phyloP scores from a whole-genome alignment of 2,329 filamentous ascomycete species.

The Aspergillus unguis region DNA sequence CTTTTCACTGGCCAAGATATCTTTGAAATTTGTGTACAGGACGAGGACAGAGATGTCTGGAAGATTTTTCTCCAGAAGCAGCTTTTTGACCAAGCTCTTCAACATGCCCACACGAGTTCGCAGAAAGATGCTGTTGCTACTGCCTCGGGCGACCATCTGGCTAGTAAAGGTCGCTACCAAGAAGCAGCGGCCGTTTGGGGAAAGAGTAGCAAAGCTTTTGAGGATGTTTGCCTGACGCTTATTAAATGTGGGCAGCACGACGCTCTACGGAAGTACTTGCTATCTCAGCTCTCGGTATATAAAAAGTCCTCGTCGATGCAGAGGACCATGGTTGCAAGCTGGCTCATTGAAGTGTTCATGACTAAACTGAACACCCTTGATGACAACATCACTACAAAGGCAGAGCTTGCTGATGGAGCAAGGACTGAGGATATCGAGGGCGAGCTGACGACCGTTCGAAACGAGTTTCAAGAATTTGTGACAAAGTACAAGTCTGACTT shows the following conservation, averaged over 20 bases:
- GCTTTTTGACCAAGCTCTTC: conserved; percentile 82
- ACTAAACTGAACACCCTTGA: conserved; percentile 92
- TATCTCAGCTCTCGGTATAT: conserved; percentile 75
- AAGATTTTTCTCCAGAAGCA: conserved; percentile 84
- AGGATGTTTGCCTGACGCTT: conserved; percentile 87
- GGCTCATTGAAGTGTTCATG: conserved; percentile 96
- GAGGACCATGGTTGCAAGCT: conserved; percentile 88
- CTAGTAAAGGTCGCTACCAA: conserved; percentile 73
- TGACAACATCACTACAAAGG: conserved; percentile 86
- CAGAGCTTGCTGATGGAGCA: conserved; percentile 70
- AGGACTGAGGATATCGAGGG: conserved; percentile 65
- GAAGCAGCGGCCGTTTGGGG: conserved; percentile 91
- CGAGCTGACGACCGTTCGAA: conserved; percentile 66
- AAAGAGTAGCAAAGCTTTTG: conserved; percentile 93
- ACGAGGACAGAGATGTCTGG: conserved; percentile 93
- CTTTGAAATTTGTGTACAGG: conserved; percentile 84
- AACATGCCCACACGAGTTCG: conserved; percentile 72
- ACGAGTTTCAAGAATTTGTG: conserved; percentile 86
- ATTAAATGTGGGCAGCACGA: conserved; percentile 89
- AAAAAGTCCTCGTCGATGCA: conserved; percentile 89
- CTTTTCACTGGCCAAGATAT: conserved; percentile 88
- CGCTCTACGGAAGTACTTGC: conserved; percentile 82
- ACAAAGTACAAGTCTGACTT: conserved; percentile 80
- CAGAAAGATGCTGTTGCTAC: conserved; percentile 91
- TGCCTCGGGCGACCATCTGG: conserved; percentile 84